Conservation (phyloP, 2,329 filamentous ascomycete species). For the Monosporascus sp. region DNA sequence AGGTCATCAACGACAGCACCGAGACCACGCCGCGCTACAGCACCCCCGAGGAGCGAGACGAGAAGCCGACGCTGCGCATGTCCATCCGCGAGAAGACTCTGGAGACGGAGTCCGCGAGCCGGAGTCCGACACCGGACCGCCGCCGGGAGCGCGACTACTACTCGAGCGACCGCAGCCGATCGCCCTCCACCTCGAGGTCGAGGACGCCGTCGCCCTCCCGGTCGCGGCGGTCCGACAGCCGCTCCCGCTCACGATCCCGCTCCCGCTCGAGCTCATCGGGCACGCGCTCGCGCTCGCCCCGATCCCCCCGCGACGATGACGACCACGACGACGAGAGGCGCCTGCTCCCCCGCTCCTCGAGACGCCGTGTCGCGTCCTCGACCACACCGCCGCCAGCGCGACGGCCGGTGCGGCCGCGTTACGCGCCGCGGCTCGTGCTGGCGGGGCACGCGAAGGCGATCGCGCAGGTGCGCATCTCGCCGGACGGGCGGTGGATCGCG, state of each 20-base stretch:
- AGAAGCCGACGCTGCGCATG: conserved; percentile 17
- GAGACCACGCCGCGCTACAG: conserved; percentile 36
- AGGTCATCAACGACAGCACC: conserved; percentile 35
- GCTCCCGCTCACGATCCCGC: conserved; percentile 10
- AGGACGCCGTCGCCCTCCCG: conserved; percentile 12
- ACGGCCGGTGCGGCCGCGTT: conserved; percentile 58
- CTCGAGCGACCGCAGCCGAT: conserved; percentile 24
- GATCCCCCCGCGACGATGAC: conserved; percentile 8
- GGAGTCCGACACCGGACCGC: conserved; percentile 15
- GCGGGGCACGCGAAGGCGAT: conserved; percentile 75
- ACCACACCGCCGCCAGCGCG: conserved; percentile 24
- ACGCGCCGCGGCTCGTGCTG: conserved; percentile 64
- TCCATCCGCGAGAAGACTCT: conserved; percentile 24
- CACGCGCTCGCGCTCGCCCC: conserved; percentile 15
- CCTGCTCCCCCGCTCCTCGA: background rate
- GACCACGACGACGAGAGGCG: conserved; percentile 4
- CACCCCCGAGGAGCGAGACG: conserved; percentile 38
- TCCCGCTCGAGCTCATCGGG: conserved; percentile 9
- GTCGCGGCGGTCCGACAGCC: conserved; percentile 9
- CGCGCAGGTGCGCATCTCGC: conserved; percentile 84
- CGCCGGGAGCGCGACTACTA: conserved; percentile 21
- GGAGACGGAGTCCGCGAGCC: conserved; percentile 16
- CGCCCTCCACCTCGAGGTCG: conserved; percentile 16
- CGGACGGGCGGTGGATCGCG: conserved; percentile 84
- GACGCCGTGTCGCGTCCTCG: background rate